Evolutionary conservation across 441 rosid species (phyloP), one percentile per base, ranked within the genome.

Genomic region (Gossypium schwendimanii): DNA sequence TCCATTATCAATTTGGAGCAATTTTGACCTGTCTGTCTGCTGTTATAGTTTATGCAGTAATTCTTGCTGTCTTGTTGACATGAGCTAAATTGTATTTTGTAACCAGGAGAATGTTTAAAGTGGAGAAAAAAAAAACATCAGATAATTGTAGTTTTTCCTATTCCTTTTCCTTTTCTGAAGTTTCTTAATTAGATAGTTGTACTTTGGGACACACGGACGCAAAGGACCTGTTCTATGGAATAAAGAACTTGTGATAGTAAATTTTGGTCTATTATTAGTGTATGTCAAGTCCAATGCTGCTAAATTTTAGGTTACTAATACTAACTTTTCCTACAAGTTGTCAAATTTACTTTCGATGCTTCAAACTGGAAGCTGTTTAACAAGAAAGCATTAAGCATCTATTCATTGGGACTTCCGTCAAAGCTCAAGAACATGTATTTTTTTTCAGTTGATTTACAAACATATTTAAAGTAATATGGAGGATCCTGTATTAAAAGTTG

Each of bases 1-100:
- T 41, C 44, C 62, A 3, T 65, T 41, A 5, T 4, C 5, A 78
- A 39, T 6, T 33, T 17, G 7, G 53, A 68, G 55, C 47, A 73
- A 69, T 74, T 74, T 76, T 69, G 75, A 73, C 72, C 21, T 31
- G 53, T 47, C 18, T 62, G 18, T 8, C 39, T 58, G 47, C 77
- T 57, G 21, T 28, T 10, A 7, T 67, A 45, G 10, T 26, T n/a
- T 17, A 49, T 58, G 47, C 11, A 53, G 61, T 53, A 54, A 50
- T 17, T 69, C 61, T 31, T 68, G 49, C n/a, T 24, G 31, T 52
- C 45, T 49, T 52, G 8, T 17, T 21, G 36, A 39, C 8, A 18
- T 18, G 53, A 18, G 36, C 50, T 24, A 7, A 36, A 20, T 2
- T 57, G 36, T 55, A 53, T 18, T 44, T 12, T 45, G 44, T 66